Evolutionary conservation across 139 green algal genomes (phyloP).

Genomic region (Tetradesmus obliquus): DNA sequence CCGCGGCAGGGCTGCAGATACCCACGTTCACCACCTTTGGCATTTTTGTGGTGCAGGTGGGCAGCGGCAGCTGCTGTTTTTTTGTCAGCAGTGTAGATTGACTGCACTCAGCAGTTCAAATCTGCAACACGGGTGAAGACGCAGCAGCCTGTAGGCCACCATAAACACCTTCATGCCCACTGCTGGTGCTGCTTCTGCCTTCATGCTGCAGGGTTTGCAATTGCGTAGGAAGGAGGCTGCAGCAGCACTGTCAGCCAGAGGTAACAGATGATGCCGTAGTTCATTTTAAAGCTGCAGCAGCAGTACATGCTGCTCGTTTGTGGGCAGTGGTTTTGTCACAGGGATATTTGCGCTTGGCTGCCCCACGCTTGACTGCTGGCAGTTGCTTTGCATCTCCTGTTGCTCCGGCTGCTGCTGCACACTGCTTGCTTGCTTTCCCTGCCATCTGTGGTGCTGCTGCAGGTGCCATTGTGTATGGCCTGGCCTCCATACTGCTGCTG

Average conservation of each 20-base stretch:
- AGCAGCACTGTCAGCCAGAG: slow-evolving; percentile 47
- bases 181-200: not conserved
- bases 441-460: not conserved
- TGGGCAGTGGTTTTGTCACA: not conserved
- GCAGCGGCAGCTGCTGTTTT: not conserved
- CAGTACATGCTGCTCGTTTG: not conserved
- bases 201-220: slow-evolving; percentile 47
- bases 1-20: slow-evolving; percentile 41
- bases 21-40: slow-evolving; percentile 45
- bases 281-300: not conserved
- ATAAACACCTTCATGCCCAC: not conserved
- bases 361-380: not conserved
- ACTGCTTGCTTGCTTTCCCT: slow-evolving; percentile 1
- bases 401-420: not conserved
- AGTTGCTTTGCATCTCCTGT: slow-evolving; percentile 1
- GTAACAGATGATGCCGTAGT: not conserved
- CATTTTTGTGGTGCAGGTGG: slow-evolving; percentile 54
- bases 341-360: not conserved
- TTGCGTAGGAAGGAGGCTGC: slow-evolving; percentile 50
- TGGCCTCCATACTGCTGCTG: slow-evolving; percentile 72
- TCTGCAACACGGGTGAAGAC: not conserved
- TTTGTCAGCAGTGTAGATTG: not conserved
- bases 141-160: not conserved
- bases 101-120: not conserved
- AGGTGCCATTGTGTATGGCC: slow-evolving; percentile 62